Base-by-base conservation (phyloP, 306 rosid species). In the Calophaca sinica region DNA sequence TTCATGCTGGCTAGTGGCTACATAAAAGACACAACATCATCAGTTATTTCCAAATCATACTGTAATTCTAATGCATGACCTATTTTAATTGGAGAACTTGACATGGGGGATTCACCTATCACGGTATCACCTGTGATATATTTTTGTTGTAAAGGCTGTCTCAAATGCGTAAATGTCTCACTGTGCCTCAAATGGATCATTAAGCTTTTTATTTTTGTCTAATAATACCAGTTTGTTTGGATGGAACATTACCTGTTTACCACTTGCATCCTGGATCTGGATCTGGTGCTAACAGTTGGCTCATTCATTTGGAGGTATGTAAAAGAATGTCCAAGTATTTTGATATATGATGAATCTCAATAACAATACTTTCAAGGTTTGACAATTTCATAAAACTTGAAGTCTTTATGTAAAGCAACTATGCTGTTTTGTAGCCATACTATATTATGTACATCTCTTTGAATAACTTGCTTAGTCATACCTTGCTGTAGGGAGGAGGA, bases 181-280 rank as follows among this genome's bases (percentile, higher is more conserved):
- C 11, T 61, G 42, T 38, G 15, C 58, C 39, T 72, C 38, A 60
- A 53, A 44, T 14, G 64, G 36, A 13, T 59, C 14, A 77, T 39
- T 85, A 10, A 82, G 41, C n/a, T 81, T 42, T 65, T 3, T 26
- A 9, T 41, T 38, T 62, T 54, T 69, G 58, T 76, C 45, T 13
- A 33, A 7, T 68, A 7, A 11, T 81, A 52, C 41, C 88, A 90
- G 97, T 93, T 32, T 93, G 98, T 78, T 82, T 93, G 86, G 98
- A 93, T 85, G 98, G 97, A 78, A 89, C 98, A 3, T 80, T 85
- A 51, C 98, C 98, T 3, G 98, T 91, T 70, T 93, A 93, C 85
- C 98, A 93, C 82, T 64, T 90, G 3, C 87, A 93, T 80, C 86
- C 48, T 6, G 98, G 98, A 42, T 68, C 6, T 59, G 97, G 91